Percentiles rank a stretch among this genome's conserved stretches.
Conservation (phyloP, 352 stramenopile species). For the Phytopythium litorale region DNA sequence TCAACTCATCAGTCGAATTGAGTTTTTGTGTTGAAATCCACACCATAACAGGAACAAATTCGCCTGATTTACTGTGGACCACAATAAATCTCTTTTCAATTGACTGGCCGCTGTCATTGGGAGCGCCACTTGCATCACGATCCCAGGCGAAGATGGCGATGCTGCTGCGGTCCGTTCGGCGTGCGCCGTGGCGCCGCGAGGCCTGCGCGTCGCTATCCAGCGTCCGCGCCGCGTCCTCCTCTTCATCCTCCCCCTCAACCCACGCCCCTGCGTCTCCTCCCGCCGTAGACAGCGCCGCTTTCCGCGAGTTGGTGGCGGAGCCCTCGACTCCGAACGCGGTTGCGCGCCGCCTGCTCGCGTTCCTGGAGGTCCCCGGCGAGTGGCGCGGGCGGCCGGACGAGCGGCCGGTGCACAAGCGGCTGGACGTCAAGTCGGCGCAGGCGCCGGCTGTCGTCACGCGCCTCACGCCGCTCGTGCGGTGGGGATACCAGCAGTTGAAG, state of each 20-base stretch:
- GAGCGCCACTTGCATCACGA: background rate
- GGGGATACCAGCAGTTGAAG: slow-evolving; percentile 23
- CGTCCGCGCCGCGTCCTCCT: background rate
- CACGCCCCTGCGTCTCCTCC: background rate
- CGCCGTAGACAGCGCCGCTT: background rate
- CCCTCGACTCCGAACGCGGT: slow-evolving; percentile 7
- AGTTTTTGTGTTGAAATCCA: too few species aligned
- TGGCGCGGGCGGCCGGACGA: slow-evolving; percentile 6
- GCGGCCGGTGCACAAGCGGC: slow-evolving; percentile 5
- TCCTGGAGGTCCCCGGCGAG: slow-evolving; percentile 24
- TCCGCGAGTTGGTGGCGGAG: slow-evolving; percentile 1
- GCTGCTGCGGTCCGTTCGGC: background rate
- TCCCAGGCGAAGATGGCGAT: background rate
- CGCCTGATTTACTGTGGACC: background rate
- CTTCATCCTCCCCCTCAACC: background rate
- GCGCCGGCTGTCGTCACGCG: slow-evolving; percentile 20
- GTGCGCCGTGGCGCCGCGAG: slow-evolving; percentile 1
- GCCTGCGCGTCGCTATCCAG: background rate
- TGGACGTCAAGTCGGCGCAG: slow-evolving; percentile 28
- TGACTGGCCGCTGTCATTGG: background rate
- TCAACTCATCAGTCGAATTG: too few species aligned
- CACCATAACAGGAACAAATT: too few species aligned
- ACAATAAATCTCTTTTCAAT: background rate
- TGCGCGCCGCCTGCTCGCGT: slow-evolving; percentile 27
- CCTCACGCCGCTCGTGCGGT: slow-evolving; percentile 34